Percentiles rank a stretch among this genome's conserved stretches.
phyloP scores from a whole-genome alignment of 768 basidiomycete species.

The Rossbeevera mucosa region DNA sequence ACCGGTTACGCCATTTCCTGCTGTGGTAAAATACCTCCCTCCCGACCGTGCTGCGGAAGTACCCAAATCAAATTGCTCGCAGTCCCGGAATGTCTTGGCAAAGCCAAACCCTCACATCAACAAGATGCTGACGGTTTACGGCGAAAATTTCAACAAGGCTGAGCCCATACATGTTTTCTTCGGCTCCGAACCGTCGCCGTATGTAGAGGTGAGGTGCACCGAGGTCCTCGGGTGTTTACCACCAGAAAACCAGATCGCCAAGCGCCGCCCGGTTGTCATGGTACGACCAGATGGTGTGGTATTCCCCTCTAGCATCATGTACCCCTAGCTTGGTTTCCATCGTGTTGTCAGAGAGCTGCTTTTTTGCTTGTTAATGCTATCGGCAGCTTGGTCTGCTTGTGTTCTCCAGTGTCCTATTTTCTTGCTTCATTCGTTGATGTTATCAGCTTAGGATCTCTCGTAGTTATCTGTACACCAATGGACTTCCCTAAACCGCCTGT shows the following conservation, averaged over 20 bases:
- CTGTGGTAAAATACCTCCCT: slow-evolving; percentile 85
- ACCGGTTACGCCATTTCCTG: slow-evolving; percentile 81
- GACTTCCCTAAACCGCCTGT: slow-evolving; percentile 20
- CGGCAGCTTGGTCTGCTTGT: slow-evolving; percentile 28
- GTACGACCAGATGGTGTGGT: slow-evolving; percentile 83
- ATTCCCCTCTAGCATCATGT: slow-evolving; percentile 78
- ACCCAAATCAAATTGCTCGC: slow-evolving; percentile 66
- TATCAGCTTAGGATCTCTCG: slow-evolving; percentile 28
- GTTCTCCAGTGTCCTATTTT: slow-evolving; percentile 21
- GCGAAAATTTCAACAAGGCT: slow-evolving; percentile 82
- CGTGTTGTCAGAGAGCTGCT: slow-evolving; percentile 11
- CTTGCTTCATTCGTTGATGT: slow-evolving; percentile 11
- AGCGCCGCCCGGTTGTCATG: slow-evolving; percentile 76
- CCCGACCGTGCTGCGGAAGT: slow-evolving; percentile 83
- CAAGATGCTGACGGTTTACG: slow-evolving; percentile 83
- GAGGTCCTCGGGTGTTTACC: slow-evolving; percentile 82
- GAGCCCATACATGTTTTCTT: slow-evolving; percentile 84
- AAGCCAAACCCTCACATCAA: slow-evolving; percentile 75
- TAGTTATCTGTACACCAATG: slow-evolving; percentile 32
- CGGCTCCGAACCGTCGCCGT: slow-evolving; percentile 81
- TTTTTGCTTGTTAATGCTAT: slow-evolving; percentile 21
- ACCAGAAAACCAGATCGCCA: slow-evolving; percentile 59
- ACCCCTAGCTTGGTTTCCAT: slow-evolving; percentile 50
- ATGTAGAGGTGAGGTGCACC: slow-evolving; percentile 81
- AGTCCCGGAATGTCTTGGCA: slow-evolving; percentile 61